Conservation (phyloP, 208 protist genomes). For the Leishmania tropica region DNA sequence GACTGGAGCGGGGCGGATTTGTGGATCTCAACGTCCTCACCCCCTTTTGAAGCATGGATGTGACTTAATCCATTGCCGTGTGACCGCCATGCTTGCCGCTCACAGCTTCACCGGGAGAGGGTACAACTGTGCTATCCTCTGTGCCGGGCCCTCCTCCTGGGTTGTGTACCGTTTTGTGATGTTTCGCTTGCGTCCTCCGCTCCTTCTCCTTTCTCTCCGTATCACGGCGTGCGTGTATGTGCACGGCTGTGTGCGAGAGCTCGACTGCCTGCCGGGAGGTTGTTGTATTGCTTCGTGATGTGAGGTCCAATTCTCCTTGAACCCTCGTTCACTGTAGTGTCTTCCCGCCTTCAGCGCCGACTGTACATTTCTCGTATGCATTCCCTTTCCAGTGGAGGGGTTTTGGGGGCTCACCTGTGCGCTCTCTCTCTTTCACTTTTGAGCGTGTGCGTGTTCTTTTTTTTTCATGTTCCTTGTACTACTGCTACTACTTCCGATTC, state of each 20-base stretch:
- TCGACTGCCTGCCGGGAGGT: neutral
- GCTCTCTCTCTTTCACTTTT: neutral
- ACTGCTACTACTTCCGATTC: neutral
- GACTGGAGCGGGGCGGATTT: slow-evolving; percentile 17
- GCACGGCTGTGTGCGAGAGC: neutral
- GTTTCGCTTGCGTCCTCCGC: neutral
- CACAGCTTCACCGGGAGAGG: neutral
- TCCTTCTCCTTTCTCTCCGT: neutral
- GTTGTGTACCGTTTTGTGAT: neutral
- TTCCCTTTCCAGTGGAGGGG: neutral
- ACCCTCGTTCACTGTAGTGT: neutral
- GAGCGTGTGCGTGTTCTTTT: too few species aligned
- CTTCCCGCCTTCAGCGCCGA: neutral
- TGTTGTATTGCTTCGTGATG: neutral
- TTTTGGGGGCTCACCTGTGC: neutral
- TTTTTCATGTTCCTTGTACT: neutral
- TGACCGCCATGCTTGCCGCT: neutral
- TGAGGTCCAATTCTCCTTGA: neutral
- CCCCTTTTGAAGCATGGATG: neutral
- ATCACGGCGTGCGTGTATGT: neutral
- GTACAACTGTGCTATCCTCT: neutral
- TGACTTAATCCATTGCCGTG: neutral
- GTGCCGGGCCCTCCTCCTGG: neutral
- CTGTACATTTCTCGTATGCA: neutral
- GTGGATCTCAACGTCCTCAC: slow-evolving; percentile 36